Evolutionary conservation across 2,329 filamentous ascomycete genomes (phyloP), one percentile per base, ranked within the genome.

Genomic region (Cladosporium halotolerans): DNA sequence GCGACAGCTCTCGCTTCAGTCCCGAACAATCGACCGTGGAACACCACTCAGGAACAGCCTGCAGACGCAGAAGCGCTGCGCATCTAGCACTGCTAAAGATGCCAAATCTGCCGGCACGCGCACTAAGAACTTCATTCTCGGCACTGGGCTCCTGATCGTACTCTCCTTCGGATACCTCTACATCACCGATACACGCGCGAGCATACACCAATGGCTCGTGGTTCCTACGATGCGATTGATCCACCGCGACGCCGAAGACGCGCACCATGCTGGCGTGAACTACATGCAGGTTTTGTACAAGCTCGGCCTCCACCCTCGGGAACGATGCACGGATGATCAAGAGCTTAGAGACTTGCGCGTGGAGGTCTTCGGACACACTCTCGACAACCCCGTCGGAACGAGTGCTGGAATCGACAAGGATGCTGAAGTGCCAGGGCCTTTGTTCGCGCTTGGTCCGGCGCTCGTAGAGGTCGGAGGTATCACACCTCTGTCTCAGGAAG

Each of bases 331-430:
- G 55, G 73, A 71, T 1, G 79, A 83, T 60, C 69, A 72, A 9
- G 72, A 76, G 58, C 45, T 62, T 23, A 77, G 78, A 2, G 77
- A 78, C 59, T 65, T 85, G 45, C 71, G 72, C 45, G 77, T 82
- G 8, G 76, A 82, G 48, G 84, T 97, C 16, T 96, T 95, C 67
- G 89, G 87, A 34, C 81, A 86, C 57, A 78, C 75, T 3, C 73
- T 99, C 44, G 77, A 81, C 63, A 97, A 96, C 71, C 93, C 93
- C 1, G 84, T 99, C 63, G 93, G 87, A 53, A 96, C 95, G 58
- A 95, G 89, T n/a, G 93, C 89, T 4, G 93, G 93, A 9, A 83
- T 99, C 41, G 93, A 97, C 75, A 97, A 99, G 76, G 82, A 95
- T 66, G 93, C 85, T 51, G 89, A 96, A 57, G 85, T 97, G 51